Percentiles rank a stretch among this genome's conserved stretches.
phyloP scores from a whole-genome alignment of 2,329 filamentous ascomycete species.

The Monosporascus sp. region DNA sequence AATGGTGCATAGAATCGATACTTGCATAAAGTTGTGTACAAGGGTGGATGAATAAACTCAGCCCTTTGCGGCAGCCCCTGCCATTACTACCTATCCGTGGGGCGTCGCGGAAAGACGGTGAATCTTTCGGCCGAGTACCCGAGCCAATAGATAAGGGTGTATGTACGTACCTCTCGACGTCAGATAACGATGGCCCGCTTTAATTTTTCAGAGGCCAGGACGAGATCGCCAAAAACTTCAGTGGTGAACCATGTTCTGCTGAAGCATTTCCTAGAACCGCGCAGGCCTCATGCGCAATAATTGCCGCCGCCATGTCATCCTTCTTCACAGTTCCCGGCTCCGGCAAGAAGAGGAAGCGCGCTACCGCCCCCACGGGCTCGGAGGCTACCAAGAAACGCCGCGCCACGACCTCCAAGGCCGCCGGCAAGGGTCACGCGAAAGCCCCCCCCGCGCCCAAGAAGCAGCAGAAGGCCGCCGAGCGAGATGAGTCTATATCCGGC shows the following conservation, averaged over 20 bases:
- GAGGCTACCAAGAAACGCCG: constrained; percentile 54
- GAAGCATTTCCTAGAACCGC: background rate
- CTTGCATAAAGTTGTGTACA: no score
- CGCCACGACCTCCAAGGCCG: constrained; percentile 40
- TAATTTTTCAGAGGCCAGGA: background rate
- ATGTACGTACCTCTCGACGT: background rate
- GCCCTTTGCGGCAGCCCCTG: no score
- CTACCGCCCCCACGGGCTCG: constrained; percentile 32
- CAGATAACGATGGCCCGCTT: background rate
- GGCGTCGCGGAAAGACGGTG: constrained; percentile 1
- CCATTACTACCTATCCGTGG: no score
- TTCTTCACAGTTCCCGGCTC: constrained; percentile 89
- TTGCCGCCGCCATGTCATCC: constrained; percentile 59
- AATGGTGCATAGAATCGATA: no score
- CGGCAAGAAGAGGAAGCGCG: constrained; percentile 85
- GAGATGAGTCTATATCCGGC: constrained; percentile 75
- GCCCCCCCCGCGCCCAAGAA: constrained; percentile 35
- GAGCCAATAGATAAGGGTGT: background rate
- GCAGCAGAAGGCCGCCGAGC: constrained; percentile 34
- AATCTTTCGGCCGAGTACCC: background rate
- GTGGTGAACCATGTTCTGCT: background rate
- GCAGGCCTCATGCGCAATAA: background rate
- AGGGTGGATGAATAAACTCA: no score
- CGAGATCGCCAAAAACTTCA: background rate
- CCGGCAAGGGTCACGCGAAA: constrained; percentile 38